Evolutionary conservation across 306 rosid species (phyloP).

Genomic region (Acacia crassicarpa): DNA sequence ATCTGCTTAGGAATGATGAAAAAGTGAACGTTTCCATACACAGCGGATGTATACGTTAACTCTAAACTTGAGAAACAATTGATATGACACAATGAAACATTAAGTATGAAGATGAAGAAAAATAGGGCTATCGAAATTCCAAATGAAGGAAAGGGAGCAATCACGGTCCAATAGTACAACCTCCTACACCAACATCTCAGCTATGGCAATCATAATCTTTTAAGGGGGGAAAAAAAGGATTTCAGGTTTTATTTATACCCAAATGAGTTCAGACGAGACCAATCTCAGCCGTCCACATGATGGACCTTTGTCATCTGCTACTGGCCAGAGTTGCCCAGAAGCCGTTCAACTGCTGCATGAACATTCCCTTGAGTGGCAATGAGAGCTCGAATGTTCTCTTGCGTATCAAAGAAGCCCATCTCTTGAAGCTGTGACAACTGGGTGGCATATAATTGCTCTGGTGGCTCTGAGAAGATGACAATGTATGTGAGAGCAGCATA

Average conservation of each 20-base stretch:
- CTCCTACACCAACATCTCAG: constrained; percentile 39
- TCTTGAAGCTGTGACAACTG: constrained; percentile 91
- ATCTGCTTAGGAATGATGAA: not conserved
- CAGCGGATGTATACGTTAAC: not conserved
- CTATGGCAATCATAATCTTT: constrained; percentile 42
- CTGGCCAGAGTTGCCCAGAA: constrained; percentile 73
- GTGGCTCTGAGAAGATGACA: constrained; percentile 57
- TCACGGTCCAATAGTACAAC: constrained; percentile 31
- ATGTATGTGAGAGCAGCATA: constrained; percentile 4
- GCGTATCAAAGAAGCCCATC: constrained; percentile 90
- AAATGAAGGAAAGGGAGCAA: constrained; percentile 28
- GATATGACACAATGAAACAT: not conserved
- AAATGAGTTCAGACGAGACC: constrained; percentile 37
- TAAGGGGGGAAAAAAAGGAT: constrained; percentile 35
- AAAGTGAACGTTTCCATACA: not conserved
- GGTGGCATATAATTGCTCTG: constrained; percentile 80
- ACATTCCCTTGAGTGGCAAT: constrained; percentile 82
- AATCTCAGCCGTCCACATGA: constrained; percentile 34
- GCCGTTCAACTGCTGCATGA: constrained; percentile 85
- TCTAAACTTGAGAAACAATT: not conserved
- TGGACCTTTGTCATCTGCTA: constrained; percentile 45
- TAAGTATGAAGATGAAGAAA: constrained; percentile 44
- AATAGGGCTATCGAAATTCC: constrained; percentile 19
- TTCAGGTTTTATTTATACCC: constrained; percentile 42
- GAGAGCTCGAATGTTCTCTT: constrained; percentile 86